phyloP scores from a whole-genome alignment of 768 basidiomycete species.

The Lentinula aciculospora region DNA sequence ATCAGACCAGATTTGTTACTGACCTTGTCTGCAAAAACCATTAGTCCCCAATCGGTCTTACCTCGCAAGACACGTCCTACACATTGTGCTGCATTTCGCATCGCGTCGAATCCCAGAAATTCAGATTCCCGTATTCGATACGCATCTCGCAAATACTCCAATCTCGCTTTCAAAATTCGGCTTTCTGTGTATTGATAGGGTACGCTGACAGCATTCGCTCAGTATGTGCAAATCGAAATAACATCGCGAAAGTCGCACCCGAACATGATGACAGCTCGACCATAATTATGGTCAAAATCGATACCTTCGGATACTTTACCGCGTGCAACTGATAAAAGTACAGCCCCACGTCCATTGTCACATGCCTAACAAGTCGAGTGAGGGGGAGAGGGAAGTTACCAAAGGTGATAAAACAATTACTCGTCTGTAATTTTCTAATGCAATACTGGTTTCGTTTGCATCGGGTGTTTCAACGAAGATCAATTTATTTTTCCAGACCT shows the following conservation, averaged over 20 bases:
- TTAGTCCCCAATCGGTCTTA: constrained; percentile 99
- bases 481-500: constrained; percentile 99
- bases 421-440: constrained; percentile 93
- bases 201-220: constrained; percentile 43
- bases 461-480: constrained; percentile 99
- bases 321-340: constrained; percentile 93
- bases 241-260: constrained; percentile 48
- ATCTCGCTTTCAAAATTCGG: constrained; percentile 91
- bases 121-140: constrained; percentile 98
- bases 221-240: constrained; percentile 8
- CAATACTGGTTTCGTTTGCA: constrained; percentile 97
- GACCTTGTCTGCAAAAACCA: constrained; percentile 99
- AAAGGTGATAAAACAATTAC: constrained; percentile 46
- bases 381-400: neutral
- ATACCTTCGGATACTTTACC: constrained; percentile 99
- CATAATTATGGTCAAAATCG: constrained; percentile 99
- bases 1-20: neutral
- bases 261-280: constrained; percentile 99
- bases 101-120: constrained; percentile 98
- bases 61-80: constrained; percentile 96
- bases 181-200: constrained; percentile 99
- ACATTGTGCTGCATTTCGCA: constrained; percentile 98
- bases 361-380: constrained; percentile 62
- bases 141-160: constrained; percentile 97
- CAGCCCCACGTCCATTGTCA: constrained; percentile 96